Percentiles rank a stretch among this genome's conserved stretches.
These are phyloP conservation scores for Vaccinium macrocarpon DNA, from an alignment of 148 eudicot species.

Conservation along the genomic window DNA sequence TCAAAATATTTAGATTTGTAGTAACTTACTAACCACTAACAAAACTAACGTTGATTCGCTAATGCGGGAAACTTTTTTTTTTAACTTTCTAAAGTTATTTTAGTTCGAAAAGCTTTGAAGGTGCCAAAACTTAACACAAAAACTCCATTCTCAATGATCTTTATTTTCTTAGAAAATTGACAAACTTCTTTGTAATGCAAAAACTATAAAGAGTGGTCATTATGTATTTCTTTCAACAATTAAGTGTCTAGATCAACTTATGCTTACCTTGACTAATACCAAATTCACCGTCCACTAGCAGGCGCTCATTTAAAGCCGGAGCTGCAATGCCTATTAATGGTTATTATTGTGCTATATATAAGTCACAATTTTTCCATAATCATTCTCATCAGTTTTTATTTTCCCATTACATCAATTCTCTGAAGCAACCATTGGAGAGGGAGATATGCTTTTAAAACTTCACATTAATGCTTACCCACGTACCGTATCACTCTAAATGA, in stretches of 20 bases:
- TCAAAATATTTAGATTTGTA: background rate
- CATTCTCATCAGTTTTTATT: background rate
- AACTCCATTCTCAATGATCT: background rate
- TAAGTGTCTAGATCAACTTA: too few species aligned
- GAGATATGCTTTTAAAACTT: background rate
- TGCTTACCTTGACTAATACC: too few species aligned
- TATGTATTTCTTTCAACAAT: too few species aligned
- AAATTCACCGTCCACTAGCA: too few species aligned
- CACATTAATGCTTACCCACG: background rate
- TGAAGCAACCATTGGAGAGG: background rate
- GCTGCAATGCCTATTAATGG: too few species aligned
- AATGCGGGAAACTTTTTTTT: fast-evolving
- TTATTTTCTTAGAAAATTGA: background rate
- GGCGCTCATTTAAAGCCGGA: too few species aligned
- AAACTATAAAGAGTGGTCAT: background rate
- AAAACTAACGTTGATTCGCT: background rate
- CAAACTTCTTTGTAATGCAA: background rate
- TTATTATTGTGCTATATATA: background rate
- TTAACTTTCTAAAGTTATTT: background rate
- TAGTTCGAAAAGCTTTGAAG: background rate
- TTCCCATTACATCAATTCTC: background rate
- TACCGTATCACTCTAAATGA: background rate
- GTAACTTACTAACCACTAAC: background rate
- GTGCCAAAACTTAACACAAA: background rate
- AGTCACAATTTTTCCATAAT: background rate